These are phyloP conservation scores for Guyanaporus albipodus DNA, from an alignment of 768 basidiomycete genomes.

Conservation along the genomic window DNA sequence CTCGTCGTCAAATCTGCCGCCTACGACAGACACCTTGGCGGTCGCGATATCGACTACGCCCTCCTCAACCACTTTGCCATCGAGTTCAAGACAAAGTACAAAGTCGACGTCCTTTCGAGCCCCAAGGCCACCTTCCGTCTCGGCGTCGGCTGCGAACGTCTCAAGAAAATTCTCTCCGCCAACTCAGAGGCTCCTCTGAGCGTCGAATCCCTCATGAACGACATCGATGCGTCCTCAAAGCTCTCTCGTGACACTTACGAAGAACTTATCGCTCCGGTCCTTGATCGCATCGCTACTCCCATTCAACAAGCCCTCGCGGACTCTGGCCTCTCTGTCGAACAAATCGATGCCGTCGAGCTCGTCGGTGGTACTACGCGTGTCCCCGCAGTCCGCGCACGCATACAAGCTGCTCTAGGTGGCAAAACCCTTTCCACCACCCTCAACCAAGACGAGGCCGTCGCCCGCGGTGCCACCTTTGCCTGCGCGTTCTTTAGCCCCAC, in stretches of 20 bases:
- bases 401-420: conserved; percentile 77
- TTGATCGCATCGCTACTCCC: conserved; percentile 73
- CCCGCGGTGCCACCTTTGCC: conserved; percentile 93
- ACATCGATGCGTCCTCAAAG: conserved; percentile 87
- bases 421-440: conserved; percentile 87
- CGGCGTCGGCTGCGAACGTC: conserved; percentile 79
- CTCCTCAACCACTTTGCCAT: conserved; percentile 84
- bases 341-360: conserved; percentile 89
- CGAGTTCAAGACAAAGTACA: conserved; percentile 97
- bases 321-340: conserved; percentile 75
- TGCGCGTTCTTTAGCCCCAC: conserved; percentile 97
- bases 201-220: conserved; percentile 96
- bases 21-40: conserved; percentile 91
- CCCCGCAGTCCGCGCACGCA: conserved; percentile 85
- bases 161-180: conserved; percentile 96
- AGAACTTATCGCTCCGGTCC: conserved; percentile 65
- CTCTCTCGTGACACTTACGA: conserved; percentile 84
- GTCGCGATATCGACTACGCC: conserved; percentile 92
- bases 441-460: conserved; percentile 97
- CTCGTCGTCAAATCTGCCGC: conserved; percentile 83
- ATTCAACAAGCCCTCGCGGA: conserved; percentile 76
- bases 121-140: conserved; percentile 95
- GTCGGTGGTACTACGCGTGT: conserved; percentile 92
- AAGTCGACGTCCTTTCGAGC: conserved; percentile 88
- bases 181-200: conserved; percentile 85